Evolutionary conservation across 1,284 basidiomycete genomes (phyloP).

Genomic region (Cutaneotrichosporon sp.): DNA sequence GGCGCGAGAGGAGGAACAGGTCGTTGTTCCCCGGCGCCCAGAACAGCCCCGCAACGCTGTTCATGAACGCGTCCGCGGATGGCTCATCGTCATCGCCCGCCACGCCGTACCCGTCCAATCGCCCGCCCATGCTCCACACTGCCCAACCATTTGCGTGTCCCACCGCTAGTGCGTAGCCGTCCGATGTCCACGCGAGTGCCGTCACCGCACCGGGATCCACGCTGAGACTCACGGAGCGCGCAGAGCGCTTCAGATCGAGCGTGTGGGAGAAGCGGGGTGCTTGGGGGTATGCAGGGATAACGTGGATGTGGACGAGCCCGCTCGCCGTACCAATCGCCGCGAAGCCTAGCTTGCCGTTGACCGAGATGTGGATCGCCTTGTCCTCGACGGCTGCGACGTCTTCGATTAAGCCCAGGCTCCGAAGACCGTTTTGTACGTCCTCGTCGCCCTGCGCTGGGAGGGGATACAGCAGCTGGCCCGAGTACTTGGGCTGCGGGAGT

Average conservation of each 20-base stretch:
- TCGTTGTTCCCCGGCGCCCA: constrained; percentile 91
- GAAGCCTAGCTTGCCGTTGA: constrained; percentile 82
- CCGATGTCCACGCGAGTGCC: constrained; percentile 83
- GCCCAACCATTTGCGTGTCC: constrained; percentile 89
- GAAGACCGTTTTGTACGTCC: constrained; percentile 12
- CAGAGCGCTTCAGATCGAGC: constrained; percentile 39
- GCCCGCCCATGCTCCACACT: constrained; percentile 85
- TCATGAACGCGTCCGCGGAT: constrained; percentile 71
- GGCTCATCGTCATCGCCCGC: constrained; percentile 58
- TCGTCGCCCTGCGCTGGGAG: constrained; percentile 17
- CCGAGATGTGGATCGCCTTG: constrained; percentile 63
- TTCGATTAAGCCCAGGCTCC: constrained; percentile 7
- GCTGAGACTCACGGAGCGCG: constrained; percentile 46
- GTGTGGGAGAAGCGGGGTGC: constrained; percentile 34
- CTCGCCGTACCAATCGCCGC: constrained; percentile 75
- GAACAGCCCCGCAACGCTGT: constrained; percentile 63
- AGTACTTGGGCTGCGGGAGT: constrained; percentile 1
- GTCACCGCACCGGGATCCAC: constrained; percentile 66
- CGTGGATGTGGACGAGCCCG: constrained; percentile 61
- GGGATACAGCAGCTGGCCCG: constrained; percentile 9
- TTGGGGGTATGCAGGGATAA: constrained; percentile 38
- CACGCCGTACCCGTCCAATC: constrained; percentile 63
- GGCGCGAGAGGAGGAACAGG: constrained; percentile 63
- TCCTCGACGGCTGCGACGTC: constrained; percentile 46
- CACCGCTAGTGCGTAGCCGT: constrained; percentile 96